These are phyloP conservation scores for Pyrenophora teres DNA, from an alignment of 2,329 filamentous ascomycete species.

Conservation along the genomic window DNA sequence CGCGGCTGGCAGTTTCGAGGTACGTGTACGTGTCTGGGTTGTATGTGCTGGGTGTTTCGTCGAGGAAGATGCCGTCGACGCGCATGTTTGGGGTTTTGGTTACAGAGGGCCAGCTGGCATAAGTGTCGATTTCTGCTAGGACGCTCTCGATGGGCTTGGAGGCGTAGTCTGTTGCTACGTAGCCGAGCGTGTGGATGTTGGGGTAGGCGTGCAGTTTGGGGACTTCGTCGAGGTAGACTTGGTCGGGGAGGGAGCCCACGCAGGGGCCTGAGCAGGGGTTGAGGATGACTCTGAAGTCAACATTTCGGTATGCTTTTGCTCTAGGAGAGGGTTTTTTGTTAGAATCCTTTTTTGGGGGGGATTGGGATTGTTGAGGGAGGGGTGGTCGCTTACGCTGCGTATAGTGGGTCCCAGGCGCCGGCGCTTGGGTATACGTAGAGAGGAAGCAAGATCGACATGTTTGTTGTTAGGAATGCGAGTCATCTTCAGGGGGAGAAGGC, in stretches of 20 bases:
- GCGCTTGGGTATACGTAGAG: conserved; percentile 57
- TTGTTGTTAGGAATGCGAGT: neutral
- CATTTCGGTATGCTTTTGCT: conserved; percentile 43
- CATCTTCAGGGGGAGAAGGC: neutral
- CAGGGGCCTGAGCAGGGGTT: conserved; percentile 54
- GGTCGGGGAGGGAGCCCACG: conserved; percentile 32
- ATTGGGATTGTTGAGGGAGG: too few relatives aligned
- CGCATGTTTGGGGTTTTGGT: conserved; percentile 47
- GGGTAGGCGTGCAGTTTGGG: conserved; percentile 49
- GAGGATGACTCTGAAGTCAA: conserved; percentile 58
- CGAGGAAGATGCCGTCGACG: conserved; percentile 59
- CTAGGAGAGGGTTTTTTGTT: conserved; percentile 10
- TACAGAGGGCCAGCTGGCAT: conserved; percentile 53
- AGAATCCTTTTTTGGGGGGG: too few relatives aligned
- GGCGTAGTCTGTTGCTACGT: conserved; percentile 59
- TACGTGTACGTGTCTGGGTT: conserved; percentile 26
- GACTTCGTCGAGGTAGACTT: conserved; percentile 46
- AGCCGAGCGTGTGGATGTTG: conserved; percentile 58
- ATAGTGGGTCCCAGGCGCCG: conserved; percentile 56
- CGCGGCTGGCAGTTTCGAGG: conserved; percentile 24
- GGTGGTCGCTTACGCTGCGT: conserved; percentile 47
- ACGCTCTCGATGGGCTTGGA: conserved; percentile 33
- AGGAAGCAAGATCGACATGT: conserved; percentile 54
- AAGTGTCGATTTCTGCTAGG: conserved; percentile 53
- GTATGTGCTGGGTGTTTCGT: conserved; percentile 53